These are phyloP conservation scores for Geosiphon pyriformis DNA, from an alignment of 192 early-diverging fungal genomes.

Conservation along the genomic window DNA sequence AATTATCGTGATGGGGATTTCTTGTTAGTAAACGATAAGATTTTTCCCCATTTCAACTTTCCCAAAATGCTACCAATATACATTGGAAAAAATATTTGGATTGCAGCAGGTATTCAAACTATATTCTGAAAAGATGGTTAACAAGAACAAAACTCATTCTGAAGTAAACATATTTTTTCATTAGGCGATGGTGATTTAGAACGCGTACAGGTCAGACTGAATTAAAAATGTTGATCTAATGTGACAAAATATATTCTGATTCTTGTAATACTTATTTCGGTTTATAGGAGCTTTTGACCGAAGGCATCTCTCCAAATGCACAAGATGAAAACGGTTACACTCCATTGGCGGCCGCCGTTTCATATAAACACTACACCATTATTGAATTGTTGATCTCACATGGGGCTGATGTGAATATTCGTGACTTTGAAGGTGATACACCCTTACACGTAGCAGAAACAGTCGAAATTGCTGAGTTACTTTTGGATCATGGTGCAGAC, in stretches of 20 bases:
- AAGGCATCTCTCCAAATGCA: slow-evolving; percentile 52
- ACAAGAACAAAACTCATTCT: neutral
- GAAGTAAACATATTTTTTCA: neutral
- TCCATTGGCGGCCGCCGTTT: slow-evolving; percentile 70
- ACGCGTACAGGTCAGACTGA: slow-evolving; percentile 11
- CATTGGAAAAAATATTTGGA: slow-evolving; percentile 9
- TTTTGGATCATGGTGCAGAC: slow-evolving; percentile 71
- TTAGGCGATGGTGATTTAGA: slow-evolving; percentile 19
- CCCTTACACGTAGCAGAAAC: slow-evolving; percentile 73
- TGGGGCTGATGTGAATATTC: slow-evolving; percentile 63
- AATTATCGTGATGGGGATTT: no score
- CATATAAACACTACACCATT: slow-evolving; percentile 64
- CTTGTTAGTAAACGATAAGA: no score
- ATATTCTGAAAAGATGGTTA: neutral
- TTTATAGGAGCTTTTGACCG: slow-evolving; percentile 40
- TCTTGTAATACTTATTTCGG: neutral
- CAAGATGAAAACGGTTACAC: slow-evolving; percentile 81
- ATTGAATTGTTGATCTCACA: slow-evolving; percentile 60
- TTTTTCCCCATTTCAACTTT: no score
- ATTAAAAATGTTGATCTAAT: neutral
- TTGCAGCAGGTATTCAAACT: slow-evolving; percentile 15
- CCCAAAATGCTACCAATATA: neutral
- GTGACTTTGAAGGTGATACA: slow-evolving; percentile 77
- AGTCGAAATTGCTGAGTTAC: slow-evolving; percentile 55
- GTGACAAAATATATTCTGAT: neutral